Evolutionary conservation across 139 green algal genomes (phyloP).

Genomic region (Mesotaenium endlicherianum): DNA sequence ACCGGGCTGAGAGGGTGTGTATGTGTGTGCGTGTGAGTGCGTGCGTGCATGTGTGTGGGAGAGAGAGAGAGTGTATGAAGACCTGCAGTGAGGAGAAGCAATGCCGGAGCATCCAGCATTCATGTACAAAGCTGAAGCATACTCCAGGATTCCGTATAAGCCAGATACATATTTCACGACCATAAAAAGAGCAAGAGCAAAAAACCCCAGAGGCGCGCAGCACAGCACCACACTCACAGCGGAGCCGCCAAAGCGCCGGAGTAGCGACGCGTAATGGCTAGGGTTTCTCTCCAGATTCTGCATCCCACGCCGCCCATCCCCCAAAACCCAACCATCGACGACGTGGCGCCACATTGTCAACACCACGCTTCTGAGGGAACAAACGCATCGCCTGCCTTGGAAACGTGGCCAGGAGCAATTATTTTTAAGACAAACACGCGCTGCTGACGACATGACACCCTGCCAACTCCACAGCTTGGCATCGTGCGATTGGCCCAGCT

Average conservation of each 20-base stretch:
- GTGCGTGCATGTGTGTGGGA: not conserved
- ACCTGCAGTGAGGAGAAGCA: too few relatives aligned
- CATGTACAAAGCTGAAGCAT: too few relatives aligned
- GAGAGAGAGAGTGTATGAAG: not conserved
- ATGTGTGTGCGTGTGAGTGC: too few relatives aligned
- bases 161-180: too few relatives aligned
- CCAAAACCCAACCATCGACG: not conserved
- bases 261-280: conserved; percentile 63
- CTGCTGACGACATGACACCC: not conserved
- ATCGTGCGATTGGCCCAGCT: too few relatives aligned
- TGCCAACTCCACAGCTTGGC: not conserved
- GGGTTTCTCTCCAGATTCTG: conserved; percentile 72
- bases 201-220: too few relatives aligned
- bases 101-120: too few relatives aligned
- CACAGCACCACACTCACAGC: too few relatives aligned
- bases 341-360: not conserved
- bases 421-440: not conserved
- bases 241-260: not conserved
- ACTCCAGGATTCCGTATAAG: too few relatives aligned
- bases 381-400: not conserved
- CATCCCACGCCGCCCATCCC: not conserved
- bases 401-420: not conserved
- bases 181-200: too few relatives aligned
- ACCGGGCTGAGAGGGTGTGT: too few relatives aligned
- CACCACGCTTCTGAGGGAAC: not conserved